Evolutionary conservation across 345 rosid species (phyloP), one percentile per base, ranked within the genome.

Genomic region (Citrus glauca): DNA sequence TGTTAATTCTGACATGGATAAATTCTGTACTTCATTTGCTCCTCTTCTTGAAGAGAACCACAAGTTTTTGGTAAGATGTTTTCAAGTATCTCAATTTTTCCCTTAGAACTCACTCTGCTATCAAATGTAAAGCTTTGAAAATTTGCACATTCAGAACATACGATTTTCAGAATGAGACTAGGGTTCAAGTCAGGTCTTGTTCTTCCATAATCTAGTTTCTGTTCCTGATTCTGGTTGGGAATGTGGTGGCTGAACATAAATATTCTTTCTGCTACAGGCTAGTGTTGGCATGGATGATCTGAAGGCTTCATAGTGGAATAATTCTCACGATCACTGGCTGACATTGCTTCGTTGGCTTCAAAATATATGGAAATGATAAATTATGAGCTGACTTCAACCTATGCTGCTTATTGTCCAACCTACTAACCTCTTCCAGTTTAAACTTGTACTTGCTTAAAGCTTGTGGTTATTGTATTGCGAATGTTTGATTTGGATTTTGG

Each of bases 41-140:
- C 95, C 91, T n/a, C 82, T 92, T 69, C 95, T 96, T 66, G 90
- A 88, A 60, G 93, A 90, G 84, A 96, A 93, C 84, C 99, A 94
- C 78, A 96, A 92, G 85, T 96, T 90, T 84, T 90, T 96, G 97
- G 99, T 96, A 88, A 84, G 81, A 78, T 78, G 11, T 68, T 63
- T 67, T 27, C 13, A 42, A 7, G n/a, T 4, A 57, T 42, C 35
- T 71, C 17, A 72, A 74, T 67, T 1, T 17, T 72, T 60, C 16
- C 30, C 64, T 73, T 37, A 42, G 62, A 75, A 73, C 40, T n/a
- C 60, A 42, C 4, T 22, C 9, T 32, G 16, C 22, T 50, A 32
- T 64, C 22, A 37, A 6, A 69, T 38, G 50, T 32, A n/a, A n/a
- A 19, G 63, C 25, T 59, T 27, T 67, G 59, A 19, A 81, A 70